Evolutionary conservation across 2,329 filamentous ascomycete genomes (phyloP).

Genomic region (Sarocladiaceae sp.): DNA sequence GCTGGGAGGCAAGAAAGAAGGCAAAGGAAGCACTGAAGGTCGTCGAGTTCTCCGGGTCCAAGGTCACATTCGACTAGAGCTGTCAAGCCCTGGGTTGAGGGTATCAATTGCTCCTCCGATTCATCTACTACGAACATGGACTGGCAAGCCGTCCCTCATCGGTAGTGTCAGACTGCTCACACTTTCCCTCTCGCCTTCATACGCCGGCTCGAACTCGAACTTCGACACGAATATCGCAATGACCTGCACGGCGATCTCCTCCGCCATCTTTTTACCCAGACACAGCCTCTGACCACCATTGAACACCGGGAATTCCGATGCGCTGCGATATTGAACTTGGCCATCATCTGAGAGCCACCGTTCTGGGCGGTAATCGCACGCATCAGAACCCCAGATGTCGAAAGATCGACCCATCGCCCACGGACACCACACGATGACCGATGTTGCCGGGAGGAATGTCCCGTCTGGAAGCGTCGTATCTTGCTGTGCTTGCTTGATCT

Average conservation of each 20-base stretch:
- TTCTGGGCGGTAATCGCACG: slow-evolving; percentile 51
- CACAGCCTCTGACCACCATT: slow-evolving; percentile 60
- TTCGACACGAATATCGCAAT: slow-evolving; percentile 42
- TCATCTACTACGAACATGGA: slow-evolving; percentile 14
- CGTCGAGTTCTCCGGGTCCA: slow-evolving; percentile 50
- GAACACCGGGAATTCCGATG: slow-evolving; percentile 60
- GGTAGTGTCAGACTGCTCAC: slow-evolving; percentile 60
- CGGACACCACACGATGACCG: slow-evolving; percentile 59
- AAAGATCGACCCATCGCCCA: slow-evolving; percentile 60
- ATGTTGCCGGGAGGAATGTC: slow-evolving; percentile 48
- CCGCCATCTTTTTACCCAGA: slow-evolving; percentile 60
- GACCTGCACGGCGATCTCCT: slow-evolving; percentile 53
- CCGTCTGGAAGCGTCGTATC: slow-evolving; percentile 55
- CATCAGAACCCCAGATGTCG: slow-evolving; percentile 52
- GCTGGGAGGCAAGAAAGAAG: slow-evolving; percentile 61
- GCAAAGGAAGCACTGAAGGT: slow-evolving; percentile 53
- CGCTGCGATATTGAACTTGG: slow-evolving; percentile 36
- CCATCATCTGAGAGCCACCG: slow-evolving; percentile 47
- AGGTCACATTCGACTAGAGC: slow-evolving; percentile 57
- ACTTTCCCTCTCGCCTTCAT: slow-evolving; percentile 45
- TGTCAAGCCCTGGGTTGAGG: background rate
- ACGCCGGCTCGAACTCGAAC: slow-evolving; percentile 47
- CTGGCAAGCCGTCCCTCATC: slow-evolving; percentile 57
- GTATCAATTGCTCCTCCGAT: background rate
- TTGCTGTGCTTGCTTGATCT: slow-evolving; percentile 56